A percentile compares a stretch with the other conserved stretches of the same genome.
These are phyloP conservation scores for Thymus mandschuricus DNA, from an alignment of 257 asterid species.

Conservation along the genomic window DNA sequence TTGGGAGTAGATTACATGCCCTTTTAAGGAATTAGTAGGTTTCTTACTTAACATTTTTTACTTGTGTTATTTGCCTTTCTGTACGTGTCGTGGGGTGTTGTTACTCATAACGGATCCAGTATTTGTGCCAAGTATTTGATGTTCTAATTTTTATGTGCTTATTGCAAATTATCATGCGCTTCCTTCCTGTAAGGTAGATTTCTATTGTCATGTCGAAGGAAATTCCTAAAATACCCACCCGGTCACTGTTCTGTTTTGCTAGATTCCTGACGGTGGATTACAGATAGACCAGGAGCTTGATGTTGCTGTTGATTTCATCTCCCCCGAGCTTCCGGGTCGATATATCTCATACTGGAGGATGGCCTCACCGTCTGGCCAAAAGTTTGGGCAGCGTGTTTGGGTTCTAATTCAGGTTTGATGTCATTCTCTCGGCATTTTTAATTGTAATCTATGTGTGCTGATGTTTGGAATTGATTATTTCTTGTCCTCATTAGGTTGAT, in stretches of 20 bases:
- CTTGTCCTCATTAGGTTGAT: constrained; percentile 55
- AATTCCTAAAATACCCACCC: neutral
- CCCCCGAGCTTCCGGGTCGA: constrained; percentile 86
- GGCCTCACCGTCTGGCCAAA: constrained; percentile 85
- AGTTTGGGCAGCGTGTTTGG: constrained; percentile 97
- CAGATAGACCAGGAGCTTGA: constrained; percentile 65
- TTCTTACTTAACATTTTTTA: neutral
- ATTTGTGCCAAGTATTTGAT: neutral
- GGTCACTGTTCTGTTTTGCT: constrained; percentile 26
- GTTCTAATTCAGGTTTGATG: constrained; percentile 79
- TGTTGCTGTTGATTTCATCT: constrained; percentile 76
- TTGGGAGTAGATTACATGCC: neutral
- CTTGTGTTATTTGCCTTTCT: neutral
- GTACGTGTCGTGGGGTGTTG: neutral
- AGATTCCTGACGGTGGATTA: constrained; percentile 67
- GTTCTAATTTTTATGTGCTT: neutral
- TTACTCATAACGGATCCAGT: neutral
- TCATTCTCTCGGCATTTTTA: neutral
- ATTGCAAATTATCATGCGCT: neutral
- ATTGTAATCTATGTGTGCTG: neutral
- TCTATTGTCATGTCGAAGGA: neutral
- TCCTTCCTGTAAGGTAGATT: neutral
- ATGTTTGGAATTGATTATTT: constrained; percentile 3
- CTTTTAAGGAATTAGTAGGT: neutral
- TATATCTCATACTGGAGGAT: constrained; percentile 90